Conservation (phyloP, 768 basidiomycete genomes). For the Boletales sp. region DNA sequence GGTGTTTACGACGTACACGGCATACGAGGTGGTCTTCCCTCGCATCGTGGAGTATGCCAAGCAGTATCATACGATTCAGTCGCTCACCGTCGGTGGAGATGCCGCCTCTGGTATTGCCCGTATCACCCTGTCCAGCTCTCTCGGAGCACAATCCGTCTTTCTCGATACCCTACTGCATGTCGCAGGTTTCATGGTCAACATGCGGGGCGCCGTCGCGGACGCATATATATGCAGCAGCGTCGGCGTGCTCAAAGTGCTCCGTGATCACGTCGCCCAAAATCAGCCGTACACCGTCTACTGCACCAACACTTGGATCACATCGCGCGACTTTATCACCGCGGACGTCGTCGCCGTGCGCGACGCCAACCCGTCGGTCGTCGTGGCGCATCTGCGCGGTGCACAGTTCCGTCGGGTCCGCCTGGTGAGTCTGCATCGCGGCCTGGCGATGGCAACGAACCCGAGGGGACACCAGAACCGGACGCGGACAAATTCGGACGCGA, state of each 20-base stretch:
- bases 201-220: conserved; percentile 46
- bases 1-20: conserved; percentile 50
- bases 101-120: conserved; percentile 51
- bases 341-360: conserved; percentile 50
- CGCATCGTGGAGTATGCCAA: conserved; percentile 62
- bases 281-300: conserved; percentile 51
- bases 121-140: conserved; percentile 40
- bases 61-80: conserved; percentile 55
- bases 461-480: conserved; percentile 4
- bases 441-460: conserved; percentile 34
- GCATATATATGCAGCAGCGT: conserved; percentile 64
- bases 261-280: conserved; percentile 38
- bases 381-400: conserved; percentile 56
- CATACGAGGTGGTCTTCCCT: conserved; percentile 67
- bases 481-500: conserved; percentile 28
- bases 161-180: conserved; percentile 65
- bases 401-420: conserved; percentile 57
- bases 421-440: conserved; percentile 43
- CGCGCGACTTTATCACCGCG: conserved; percentile 43
- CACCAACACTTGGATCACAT: conserved; percentile 40
- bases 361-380: conserved; percentile 36
- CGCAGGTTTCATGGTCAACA: conserved; percentile 67
- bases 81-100: conserved; percentile 45
- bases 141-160: conserved; percentile 53
- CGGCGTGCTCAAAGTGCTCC: conserved; percentile 44